Evolutionary conservation across 2,329 filamentous ascomycete species (phyloP), one percentile per base, ranked within the genome.

Genomic region (Aureobasidium pullulans): DNA sequence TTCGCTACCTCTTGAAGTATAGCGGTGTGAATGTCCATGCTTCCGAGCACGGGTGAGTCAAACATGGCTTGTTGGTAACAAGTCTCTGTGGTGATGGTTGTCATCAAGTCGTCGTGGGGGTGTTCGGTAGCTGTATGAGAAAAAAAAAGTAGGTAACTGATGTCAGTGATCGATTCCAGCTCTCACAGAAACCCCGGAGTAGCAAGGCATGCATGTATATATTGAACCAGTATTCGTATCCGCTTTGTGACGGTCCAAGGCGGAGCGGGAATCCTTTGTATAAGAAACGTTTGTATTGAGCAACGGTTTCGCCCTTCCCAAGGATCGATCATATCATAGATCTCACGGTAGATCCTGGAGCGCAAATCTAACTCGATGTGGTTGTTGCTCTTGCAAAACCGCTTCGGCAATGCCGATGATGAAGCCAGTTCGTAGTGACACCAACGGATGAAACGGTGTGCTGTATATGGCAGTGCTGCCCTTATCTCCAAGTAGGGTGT

Each of bases 221-320:
- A 31, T 40, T 15, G 32, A 37, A 23, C 6, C 10, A 6, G 47
- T 11, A 5, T 16, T 16, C 39, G 6, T 36, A 10, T 5, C 19
- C 34, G 48, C 36, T 31, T 11, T 7, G 23, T 9, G 16, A 10
- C 23, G 32, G 36, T 2, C 9, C 32, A 23, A 34, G 8, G 11
- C 4, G 6, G 11, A 16, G 34, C 28, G 15, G 19, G 7, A 2
- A 23, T 11, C 16, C n/a, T n/a, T 6, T 15, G 37, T 52, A 52
- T 52, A 52, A 40, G 37, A 42, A 47, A 47, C 50, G 50, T 54
- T 54, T 54, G 39, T 54, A 54, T 54, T 54, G 50, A 34, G 15
- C 15, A 43, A 54, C 34, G 50, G 50, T 32, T 16, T 9, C 7
- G 36, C 6, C 16, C 16, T 31, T 46, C 13, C 48, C 34, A 39